phyloP scores from a whole-genome alignment of 176 grass and related monocot species.

The Hordeum vulgare region DNA sequence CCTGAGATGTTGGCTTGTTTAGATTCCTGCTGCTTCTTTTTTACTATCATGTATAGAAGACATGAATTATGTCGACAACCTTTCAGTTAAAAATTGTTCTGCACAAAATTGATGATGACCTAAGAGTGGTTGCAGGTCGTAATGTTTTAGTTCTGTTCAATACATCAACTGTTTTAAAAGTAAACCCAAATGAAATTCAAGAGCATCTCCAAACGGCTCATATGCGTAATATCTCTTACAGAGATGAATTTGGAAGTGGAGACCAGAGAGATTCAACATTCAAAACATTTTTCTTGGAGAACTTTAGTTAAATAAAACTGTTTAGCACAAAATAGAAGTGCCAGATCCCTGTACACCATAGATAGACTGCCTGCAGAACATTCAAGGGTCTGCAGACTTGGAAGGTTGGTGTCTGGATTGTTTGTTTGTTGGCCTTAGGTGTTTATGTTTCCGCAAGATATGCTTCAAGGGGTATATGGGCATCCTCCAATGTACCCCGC shows the following conservation, averaged over 20 bases:
- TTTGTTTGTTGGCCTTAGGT: not conserved
- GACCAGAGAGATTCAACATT: not conserved
- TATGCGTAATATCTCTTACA: not conserved
- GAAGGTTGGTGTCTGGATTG: not conserved
- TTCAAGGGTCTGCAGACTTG: not conserved
- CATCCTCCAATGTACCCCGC: not conserved
- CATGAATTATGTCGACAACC: not conserved
- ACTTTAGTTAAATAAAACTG: not conserved
- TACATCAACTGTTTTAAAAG: not conserved
- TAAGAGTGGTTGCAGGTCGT: not conserved
- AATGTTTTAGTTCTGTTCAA: not conserved
- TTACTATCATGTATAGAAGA: too few relatives aligned
- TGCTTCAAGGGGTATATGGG: not conserved
- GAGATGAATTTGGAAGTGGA: not conserved
- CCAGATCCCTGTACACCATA: not conserved
- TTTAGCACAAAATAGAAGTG: not conserved
- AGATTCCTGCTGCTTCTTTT: not conserved
- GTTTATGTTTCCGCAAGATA: not conserved
- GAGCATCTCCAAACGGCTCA: not conserved
- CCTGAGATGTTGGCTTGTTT: not conserved
- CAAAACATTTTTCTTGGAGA: not conserved
- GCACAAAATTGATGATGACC: not conserved
- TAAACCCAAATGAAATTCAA: not conserved
- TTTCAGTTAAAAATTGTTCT: not conserved
- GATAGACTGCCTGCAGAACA: not conserved